These are phyloP conservation scores for Cnidoscolus chayamansa DNA, from an alignment of 441 rosid genomes.

Conservation along the genomic window DNA sequence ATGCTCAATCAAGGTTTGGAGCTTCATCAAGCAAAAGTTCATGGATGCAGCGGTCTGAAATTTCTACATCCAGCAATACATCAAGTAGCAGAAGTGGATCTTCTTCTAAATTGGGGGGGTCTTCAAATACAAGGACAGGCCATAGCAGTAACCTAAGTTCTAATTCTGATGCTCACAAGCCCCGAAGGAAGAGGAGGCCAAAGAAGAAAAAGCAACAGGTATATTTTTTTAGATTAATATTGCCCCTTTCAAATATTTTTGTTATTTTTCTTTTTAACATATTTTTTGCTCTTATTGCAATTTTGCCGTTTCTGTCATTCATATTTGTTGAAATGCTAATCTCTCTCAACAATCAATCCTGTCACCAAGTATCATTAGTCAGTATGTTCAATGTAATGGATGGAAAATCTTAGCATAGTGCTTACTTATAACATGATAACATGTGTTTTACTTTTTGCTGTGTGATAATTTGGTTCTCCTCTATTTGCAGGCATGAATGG, in stretches of 20 bases:
- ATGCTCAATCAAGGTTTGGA: slow-evolving; percentile 56
- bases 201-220: slow-evolving; percentile 90
- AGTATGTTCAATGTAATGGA: background rate
- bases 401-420: background rate
- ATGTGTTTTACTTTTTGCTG: background rate
- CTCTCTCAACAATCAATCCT: background rate
- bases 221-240: background rate
- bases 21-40: slow-evolving; percentile 58
- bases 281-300: background rate
- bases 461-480: background rate
- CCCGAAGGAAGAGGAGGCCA: slow-evolving; percentile 88
- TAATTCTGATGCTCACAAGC: slow-evolving; percentile 91
- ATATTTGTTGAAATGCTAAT: slow-evolving; percentile 6
- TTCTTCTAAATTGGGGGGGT: slow-evolving; percentile 45
- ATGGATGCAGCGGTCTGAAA: slow-evolving; percentile 45
- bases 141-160: slow-evolving; percentile 91
- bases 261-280: background rate
- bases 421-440: background rate
- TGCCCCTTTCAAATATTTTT: background rate
- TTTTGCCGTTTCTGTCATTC: background rate
- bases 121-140: slow-evolving; percentile 62
- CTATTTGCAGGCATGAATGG: slow-evolving; percentile 35
- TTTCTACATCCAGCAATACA: slow-evolving; percentile 59
- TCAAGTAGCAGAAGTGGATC: slow-evolving; percentile 62
- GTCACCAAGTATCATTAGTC: background rate